These are phyloP conservation scores for Penicillium silybi DNA, from an alignment of 495 filamentous ascomycete species.

Conservation along the genomic window DNA sequence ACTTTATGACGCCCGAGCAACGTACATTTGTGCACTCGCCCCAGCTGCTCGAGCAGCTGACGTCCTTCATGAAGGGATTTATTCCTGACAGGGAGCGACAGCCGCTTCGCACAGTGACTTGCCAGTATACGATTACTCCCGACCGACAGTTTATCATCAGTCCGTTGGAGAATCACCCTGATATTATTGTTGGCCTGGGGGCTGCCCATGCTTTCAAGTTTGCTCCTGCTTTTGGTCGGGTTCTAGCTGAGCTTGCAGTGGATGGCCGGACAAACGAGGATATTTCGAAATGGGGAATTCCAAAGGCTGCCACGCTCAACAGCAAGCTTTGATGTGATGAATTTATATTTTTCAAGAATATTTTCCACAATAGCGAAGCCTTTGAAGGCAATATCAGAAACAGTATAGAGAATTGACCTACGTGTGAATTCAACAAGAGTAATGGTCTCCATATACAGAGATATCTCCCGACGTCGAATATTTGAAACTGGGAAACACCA, in stretches of 20 bases:
- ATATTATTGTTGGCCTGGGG: slow-evolving; percentile 28
- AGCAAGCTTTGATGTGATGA: not conserved
- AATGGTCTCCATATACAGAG: not conserved
- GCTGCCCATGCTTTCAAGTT: slow-evolving; percentile 33
- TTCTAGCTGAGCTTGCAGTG: slow-evolving; percentile 25
- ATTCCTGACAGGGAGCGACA: slow-evolving; percentile 24
- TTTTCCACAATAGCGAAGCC: not conserved
- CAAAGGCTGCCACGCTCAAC: not conserved
- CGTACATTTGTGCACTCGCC: slow-evolving; percentile 27
- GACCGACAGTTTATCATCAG: slow-evolving; percentile 27
- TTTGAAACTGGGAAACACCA: not conserved
- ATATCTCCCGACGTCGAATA: not conserved
- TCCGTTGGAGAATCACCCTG: slow-evolving; percentile 17
- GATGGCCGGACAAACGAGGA: slow-evolving; percentile 27
- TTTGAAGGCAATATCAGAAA: not conserved
- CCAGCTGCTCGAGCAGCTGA: slow-evolving; percentile 18
- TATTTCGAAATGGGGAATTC: slow-evolving; percentile 26
- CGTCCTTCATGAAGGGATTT: slow-evolving; percentile 15
- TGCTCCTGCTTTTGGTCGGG: slow-evolving; percentile 28
- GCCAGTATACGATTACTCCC: slow-evolving; percentile 29
- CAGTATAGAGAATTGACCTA: not conserved
- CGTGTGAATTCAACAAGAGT: not conserved
- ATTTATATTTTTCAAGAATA: not conserved
- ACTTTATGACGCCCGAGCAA: slow-evolving; percentile 28
- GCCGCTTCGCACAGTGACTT: slow-evolving; percentile 26